Evolutionary conservation across 805 yeast species (phyloP), one percentile per base, ranked within the genome.

Genomic region (Kluyveromyces aestuarii): DNA sequence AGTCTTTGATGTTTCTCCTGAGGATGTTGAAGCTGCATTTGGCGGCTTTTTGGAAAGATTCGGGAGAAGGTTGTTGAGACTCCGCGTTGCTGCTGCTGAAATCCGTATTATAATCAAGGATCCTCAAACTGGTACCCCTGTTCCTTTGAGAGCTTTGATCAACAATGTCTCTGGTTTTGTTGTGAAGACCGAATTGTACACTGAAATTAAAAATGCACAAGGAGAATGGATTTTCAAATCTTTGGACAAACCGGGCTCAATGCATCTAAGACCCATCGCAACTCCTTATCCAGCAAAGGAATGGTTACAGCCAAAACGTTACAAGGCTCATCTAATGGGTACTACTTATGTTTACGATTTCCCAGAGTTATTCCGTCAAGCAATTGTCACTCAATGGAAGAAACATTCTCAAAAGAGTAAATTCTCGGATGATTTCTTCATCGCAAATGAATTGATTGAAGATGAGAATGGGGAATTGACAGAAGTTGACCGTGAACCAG

Each of bases 141-240:
- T 87, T 80, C 99, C 99, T 62, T 79, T 93, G 60, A 83, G 99
- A 68, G 99, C 98, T 41, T 81, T 91, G 72, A 90, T 95, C 63
- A 90, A 86, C 73, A 93, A 93, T 61, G 96, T 91, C 37, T 85
- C 95, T 54, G 99, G 99, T 59, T 95, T 89, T 63, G 99, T 93
- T 53, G 97, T 93, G 50, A 89, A 87, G 71, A 84, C 95, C 46
- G 98, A 95, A 61, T 74, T 93, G 66, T 93, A 91, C 73, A 85
- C 89, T 66, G 99, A 93, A 71, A 87, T 89, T 56, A 88, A 85
- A 75, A 91, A 89, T 66, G 76, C 86, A 49, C 82, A 84, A 61
- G 96, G 96, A 54, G 96, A 90, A 62, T 90, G 97, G 97, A 87
- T 93, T 30, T 93, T 91, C 83, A 90, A 88, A 71, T 87, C 96